Conservation (phyloP, 768 basidiomycete genomes). For the Boletus rubescentipes region DNA sequence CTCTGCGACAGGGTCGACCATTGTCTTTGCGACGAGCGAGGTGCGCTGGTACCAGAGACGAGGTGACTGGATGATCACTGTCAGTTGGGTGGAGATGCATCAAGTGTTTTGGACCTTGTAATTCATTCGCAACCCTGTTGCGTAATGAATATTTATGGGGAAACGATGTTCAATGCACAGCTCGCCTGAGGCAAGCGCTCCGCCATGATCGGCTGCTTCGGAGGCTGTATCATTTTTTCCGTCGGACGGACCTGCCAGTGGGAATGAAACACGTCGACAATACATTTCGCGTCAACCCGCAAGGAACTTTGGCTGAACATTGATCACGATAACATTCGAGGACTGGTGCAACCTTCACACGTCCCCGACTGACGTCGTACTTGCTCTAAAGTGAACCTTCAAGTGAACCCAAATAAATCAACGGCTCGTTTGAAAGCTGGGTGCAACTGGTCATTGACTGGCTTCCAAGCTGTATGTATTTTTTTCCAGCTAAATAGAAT, state of each 20-base stretch:
- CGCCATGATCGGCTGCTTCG: not conserved
- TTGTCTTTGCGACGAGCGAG: not conserved
- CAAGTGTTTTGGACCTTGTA: not conserved
- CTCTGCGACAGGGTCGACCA: not conserved
- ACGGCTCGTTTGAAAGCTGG: not conserved
- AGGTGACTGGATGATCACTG: not conserved
- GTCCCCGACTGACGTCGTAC: too few relatives aligned
- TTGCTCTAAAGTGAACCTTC: too few relatives aligned
- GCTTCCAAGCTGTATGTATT: conserved; percentile 77
- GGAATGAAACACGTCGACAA: too few relatives aligned
- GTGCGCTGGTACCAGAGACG: not conserved
- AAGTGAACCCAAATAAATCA: too few relatives aligned
- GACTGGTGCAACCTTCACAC: too few relatives aligned
- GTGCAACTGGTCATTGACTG: conserved; percentile 9
- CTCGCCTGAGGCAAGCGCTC: not conserved
- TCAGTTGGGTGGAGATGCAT: not conserved
- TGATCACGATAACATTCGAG: too few relatives aligned
- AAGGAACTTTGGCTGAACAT: too few relatives aligned
- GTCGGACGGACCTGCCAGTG: too few relatives aligned
- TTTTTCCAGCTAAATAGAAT: conserved; percentile 63
- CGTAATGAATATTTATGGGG: not conserved
- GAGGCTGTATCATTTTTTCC: not conserved
- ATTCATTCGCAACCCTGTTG: not conserved
- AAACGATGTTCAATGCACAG: not conserved
- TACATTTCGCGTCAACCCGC: too few relatives aligned